Evolutionary conservation across 2,329 filamentous ascomycete species (phyloP).

Genomic region (Colletotrichum godetiae): DNA sequence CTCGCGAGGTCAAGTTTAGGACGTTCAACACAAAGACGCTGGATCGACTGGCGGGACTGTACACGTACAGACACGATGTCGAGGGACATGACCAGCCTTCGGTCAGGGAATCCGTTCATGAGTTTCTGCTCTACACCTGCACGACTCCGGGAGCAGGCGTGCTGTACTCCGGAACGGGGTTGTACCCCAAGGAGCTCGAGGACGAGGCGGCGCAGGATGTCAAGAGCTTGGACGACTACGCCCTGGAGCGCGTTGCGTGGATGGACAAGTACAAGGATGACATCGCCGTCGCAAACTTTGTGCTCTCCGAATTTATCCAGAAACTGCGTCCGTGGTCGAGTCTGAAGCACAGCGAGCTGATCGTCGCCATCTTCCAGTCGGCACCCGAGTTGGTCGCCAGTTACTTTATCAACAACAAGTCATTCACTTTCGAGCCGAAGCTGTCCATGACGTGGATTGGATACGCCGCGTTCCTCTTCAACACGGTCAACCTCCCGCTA

Average conservation of each 20-base stretch:
- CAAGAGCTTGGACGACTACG: constrained; percentile 65
- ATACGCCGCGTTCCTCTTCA: constrained; percentile 89
- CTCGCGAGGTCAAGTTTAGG: constrained; percentile 78
- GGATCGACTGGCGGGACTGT: constrained; percentile 77
- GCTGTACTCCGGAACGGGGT: constrained; percentile 80
- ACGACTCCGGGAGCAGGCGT: constrained; percentile 80
- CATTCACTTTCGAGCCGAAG: constrained; percentile 91
- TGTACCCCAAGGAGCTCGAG: constrained; percentile 81
- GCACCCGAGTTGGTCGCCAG: constrained; percentile 89
- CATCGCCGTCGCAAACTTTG: constrained; percentile 81
- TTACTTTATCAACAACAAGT: constrained; percentile 84
- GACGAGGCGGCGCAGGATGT: constrained; percentile 51
- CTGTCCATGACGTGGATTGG: constrained; percentile 95
- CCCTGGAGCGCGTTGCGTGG: constrained; percentile 76
- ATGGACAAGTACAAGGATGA: constrained; percentile 74
- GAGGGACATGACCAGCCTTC: constrained; percentile 55
- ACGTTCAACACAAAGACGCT: constrained; percentile 82
- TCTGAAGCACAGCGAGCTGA: constrained; percentile 81
- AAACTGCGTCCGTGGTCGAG: constrained; percentile 86
- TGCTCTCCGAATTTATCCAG: constrained; percentile 81
- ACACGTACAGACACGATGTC: constrained; percentile 66
- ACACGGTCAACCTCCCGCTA: constrained; percentile 79
- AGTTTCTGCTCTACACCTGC: constrained; percentile 80
- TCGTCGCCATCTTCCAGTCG: constrained; percentile 81
- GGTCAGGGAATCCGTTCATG: constrained; percentile 77